Evolutionary conservation across 176 grass and related monocot genomes (phyloP).

Genomic region (Oryza australiensis): DNA sequence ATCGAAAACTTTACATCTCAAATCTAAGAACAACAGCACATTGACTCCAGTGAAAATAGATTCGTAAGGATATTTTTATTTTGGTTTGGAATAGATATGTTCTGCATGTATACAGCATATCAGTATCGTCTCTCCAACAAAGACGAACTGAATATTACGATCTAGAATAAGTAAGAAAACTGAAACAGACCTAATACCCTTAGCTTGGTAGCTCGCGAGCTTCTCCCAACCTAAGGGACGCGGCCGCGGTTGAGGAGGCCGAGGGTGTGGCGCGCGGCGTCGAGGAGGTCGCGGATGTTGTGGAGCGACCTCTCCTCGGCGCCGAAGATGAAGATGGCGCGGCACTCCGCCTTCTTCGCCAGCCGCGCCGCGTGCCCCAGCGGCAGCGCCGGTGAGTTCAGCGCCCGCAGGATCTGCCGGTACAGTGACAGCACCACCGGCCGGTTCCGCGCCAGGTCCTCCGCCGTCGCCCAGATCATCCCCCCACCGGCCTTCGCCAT

Average conservation of each 20-base stretch:
- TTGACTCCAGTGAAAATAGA: not conserved
- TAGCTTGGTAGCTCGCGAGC: not conserved
- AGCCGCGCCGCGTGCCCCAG: slow-evolving; percentile 64
- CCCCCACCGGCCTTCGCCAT: slow-evolving; percentile 55
- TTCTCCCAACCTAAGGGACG: slow-evolving; percentile 44
- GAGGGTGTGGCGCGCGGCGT: slow-evolving; percentile 64
- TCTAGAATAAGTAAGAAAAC: slow-evolving; percentile 6
- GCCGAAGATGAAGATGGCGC: slow-evolving; percentile 75
- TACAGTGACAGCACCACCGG: slow-evolving; percentile 73
- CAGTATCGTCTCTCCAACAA: not conserved
- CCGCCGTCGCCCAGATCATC: slow-evolving; percentile 77
- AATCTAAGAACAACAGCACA: not conserved
- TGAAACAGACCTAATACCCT: slow-evolving; percentile 13
- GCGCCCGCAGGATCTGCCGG: slow-evolving; percentile 70
- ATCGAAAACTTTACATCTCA: not conserved
- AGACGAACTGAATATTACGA: not conserved
- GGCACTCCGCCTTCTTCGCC: slow-evolving; percentile 84
- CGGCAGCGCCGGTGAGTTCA: slow-evolving; percentile 69
- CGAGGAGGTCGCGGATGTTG: slow-evolving; percentile 80
- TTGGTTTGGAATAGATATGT: not conserved
- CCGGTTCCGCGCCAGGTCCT: slow-evolving; percentile 60
- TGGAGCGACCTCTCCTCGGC: slow-evolving; percentile 78
- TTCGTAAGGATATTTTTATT: not conserved
- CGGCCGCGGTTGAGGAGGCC: slow-evolving; percentile 71
- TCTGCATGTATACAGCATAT: slow-evolving; percentile 9